Base-by-base conservation (phyloP, 768 basidiomycete species). In the Dioszegia hungarica region DNA sequence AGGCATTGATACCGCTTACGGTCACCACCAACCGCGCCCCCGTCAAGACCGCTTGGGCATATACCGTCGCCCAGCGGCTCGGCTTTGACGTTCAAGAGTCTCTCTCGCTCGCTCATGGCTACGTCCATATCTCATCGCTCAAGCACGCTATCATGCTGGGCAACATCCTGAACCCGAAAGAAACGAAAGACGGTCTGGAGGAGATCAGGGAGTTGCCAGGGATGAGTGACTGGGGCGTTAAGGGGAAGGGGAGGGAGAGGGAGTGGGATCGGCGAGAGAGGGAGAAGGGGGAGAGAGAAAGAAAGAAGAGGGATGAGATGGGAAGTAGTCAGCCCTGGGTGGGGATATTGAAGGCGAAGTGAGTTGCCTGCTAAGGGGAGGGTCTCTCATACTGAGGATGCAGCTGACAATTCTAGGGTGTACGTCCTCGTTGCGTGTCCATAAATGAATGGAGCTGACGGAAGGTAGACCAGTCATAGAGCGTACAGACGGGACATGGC, bases 1-100 rank as follows among this genome's bases (percentile, higher is more conserved):
- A 90, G 88, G 73, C 79, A 8, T 79, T 95, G 39, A 79, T 74
- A 59, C 75, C 74, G 19, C 86, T 89, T 62, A 80, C 79, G 8
- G 80, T 83, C 19, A 80, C 90, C 19, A 81, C 89, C 41, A 98
- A 98, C 75, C 85, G 94, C 22, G 93, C 94, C 0, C 94, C 94
- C 0, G 80, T 97, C 41, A 89, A 97, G 88, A 91, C 86, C 54
- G 90, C 88, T 1, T 98, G 94, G 94, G 85, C 90, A 1, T 87
- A 82, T 49, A 77, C 90, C 31, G 89, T 97, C 25, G 87, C 89
- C 3, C 89, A 90, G 65, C 81, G 85, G 36, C 80, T 95, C 60
- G 89, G 91, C 1, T 98, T 98, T 74, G 82, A 84, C 48, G 80
- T 86, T 57, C 85, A 89, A 67, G 94, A 98, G 77, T 89, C 94